Base-by-base conservation (phyloP, 805 yeast genomes). In the Ogataea wickerhamii region DNA sequence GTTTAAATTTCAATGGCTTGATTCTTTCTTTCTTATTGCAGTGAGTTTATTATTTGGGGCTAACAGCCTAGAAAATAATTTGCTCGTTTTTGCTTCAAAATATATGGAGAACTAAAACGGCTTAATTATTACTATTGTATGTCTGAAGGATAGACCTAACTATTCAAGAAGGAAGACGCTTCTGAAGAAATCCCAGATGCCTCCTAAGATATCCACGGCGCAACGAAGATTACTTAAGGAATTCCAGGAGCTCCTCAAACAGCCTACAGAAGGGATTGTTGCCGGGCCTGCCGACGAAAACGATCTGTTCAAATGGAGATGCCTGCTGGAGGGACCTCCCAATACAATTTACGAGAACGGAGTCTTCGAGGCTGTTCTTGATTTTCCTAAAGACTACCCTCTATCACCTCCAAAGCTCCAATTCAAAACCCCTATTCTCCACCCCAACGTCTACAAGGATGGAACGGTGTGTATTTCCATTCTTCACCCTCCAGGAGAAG, bases 391-490 rank as follows among this genome's bases (percentile, higher is more conserved):
- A 1, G 67, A 66, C 18, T 83, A 83, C 42, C 91, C 91, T 0
- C 52, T 68, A 16, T 53, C 64, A 2, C 87, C 89, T 0, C 91
- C 89, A 5, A 48, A 41, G n/a, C 64, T 82, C 41, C 61, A 57
- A 42, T 82, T 82, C 49, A 80, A 79, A 12, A 89, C 95, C 18
- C 82, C 94, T 4, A 74, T 93, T 36, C 70, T 87, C 42, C 98
- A 93, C 61, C 98, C 98, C 18, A 93, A 93, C 61, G 80, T 93
- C 38, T 93, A 91, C 60, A 78, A 85, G 35, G 95, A 89, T 56
- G 98, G 98, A 3, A 87, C 87, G 18, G 98, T 93, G 3, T 93
- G 98, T 61, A 93, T 93, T 35, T 87, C 96, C 12, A 93, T 93
- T 34, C 69, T 93, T 48, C 98, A 93, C 59, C 80, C 96, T 1